Conservation (phyloP, 768 basidiomycete species). For the Kwoniella shandongensis region DNA sequence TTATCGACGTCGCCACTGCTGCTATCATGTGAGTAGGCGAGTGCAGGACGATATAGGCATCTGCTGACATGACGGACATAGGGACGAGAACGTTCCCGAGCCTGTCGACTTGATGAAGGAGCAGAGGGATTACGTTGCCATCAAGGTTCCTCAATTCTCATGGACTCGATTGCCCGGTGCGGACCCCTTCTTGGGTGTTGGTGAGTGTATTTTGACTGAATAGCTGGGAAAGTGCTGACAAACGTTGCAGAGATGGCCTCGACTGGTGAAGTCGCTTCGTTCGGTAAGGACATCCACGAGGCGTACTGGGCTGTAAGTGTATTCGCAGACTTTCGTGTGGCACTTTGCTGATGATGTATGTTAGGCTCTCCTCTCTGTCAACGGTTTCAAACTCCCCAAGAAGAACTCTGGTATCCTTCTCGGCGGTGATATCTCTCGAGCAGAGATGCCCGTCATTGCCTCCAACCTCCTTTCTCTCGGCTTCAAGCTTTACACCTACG, state of each 20-base stretch:
- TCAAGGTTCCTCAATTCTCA: constrained; percentile 97
- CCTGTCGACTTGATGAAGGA: constrained; percentile 89
- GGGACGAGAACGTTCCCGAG: constrained; percentile 72
- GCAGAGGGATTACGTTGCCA: constrained; percentile 83
- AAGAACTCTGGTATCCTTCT: constrained; percentile 83
- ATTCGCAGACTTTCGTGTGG: not conserved
- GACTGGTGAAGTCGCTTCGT: constrained; percentile 95
- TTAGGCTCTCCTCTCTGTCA: constrained; percentile 77
- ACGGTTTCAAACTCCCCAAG: constrained; percentile 88
- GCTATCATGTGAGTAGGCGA: constrained; percentile 40
- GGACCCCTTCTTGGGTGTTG: constrained; percentile 93
- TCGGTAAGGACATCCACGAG: constrained; percentile 89
- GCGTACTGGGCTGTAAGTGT: constrained; percentile 59
- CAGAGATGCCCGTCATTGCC: constrained; percentile 81
- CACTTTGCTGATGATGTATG: not conserved
- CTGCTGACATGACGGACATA: not conserved
- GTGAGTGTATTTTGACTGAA: constrained; percentile 58
- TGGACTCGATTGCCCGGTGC: constrained; percentile 96
- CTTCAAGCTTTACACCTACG: constrained; percentile 76
- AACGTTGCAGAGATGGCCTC: constrained; percentile 87
- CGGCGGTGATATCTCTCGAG: constrained; percentile 83
- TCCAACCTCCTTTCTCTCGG: constrained; percentile 78
- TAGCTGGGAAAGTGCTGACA: constrained; percentile 3
- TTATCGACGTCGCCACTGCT: constrained; percentile 76
- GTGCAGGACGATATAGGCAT: not conserved